These are phyloP conservation scores for Pleurotus citrinopileatus DNA, from an alignment of 768 basidiomycete genomes.

Conservation along the genomic window DNA sequence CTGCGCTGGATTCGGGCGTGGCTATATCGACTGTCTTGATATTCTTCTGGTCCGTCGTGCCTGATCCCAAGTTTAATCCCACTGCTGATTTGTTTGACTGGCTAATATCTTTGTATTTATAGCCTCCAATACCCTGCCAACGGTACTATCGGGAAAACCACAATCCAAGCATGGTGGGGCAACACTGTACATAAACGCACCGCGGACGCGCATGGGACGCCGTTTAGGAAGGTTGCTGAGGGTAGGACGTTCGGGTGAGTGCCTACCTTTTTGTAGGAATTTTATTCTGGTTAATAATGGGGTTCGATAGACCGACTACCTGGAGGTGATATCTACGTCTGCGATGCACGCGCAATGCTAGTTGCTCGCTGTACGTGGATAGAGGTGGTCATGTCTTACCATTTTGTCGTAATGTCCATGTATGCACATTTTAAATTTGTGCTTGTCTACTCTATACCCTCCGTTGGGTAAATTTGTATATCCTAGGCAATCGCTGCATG, in stretches of 20 bases:
- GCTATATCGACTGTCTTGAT: conserved; percentile 41
- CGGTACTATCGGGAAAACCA: conserved; percentile 7
- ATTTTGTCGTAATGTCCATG: no score
- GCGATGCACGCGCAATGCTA: no score
- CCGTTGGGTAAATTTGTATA: no score
- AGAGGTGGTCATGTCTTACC: no score
- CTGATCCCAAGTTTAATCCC: background rate
- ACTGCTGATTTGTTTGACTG: no score
- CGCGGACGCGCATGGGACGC: conserved; percentile 37
- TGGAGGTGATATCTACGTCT: background rate
- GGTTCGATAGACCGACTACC: background rate
- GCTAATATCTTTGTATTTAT: background rate
- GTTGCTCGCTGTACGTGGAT: no score
- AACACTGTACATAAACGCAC: conserved; percentile 33
- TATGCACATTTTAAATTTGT: no score
- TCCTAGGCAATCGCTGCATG: no score
- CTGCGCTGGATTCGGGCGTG: conserved; percentile 55
- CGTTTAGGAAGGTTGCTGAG: conserved; percentile 25
- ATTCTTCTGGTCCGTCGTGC: conserved; percentile 12
- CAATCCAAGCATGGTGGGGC: conserved; percentile 13
- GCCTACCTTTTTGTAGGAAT: background rate
- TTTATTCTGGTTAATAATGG: no score
- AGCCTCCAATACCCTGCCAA: conserved; percentile 13
- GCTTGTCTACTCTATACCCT: no score
- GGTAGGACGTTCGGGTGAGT: conserved; percentile 30